phyloP scores from a whole-genome alignment of 2,329 filamentous ascomycete species.

The Pestalotiopsis sp. region DNA sequence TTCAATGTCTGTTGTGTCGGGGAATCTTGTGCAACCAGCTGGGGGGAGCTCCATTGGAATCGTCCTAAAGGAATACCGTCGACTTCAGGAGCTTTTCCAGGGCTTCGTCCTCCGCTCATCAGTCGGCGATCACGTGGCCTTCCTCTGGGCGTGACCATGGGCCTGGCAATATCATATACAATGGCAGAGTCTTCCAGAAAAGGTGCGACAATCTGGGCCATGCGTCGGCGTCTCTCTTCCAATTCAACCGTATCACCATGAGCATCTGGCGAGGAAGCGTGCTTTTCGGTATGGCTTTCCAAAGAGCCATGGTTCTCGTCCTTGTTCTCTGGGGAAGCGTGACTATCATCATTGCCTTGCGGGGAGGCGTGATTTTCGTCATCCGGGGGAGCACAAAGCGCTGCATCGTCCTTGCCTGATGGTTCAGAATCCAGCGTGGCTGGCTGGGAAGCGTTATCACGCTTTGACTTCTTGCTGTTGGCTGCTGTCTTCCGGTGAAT shows the following conservation, averaged over 20 bases:
- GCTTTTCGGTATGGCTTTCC: not conserved
- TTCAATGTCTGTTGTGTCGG: constrained; percentile 5
- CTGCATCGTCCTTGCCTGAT: not conserved
- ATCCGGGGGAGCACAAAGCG: not conserved
- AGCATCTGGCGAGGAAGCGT: not conserved
- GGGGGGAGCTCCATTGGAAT: not conserved
- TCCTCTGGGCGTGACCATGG: not conserved
- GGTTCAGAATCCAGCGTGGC: not conserved
- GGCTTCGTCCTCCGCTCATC: not conserved
- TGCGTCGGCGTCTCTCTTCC: not conserved
- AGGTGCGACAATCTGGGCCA: not conserved
- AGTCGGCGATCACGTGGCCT: not conserved
- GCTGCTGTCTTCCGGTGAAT: not conserved
- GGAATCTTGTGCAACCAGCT: not conserved
- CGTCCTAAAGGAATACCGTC: not conserved
- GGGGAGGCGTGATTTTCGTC: not conserved
- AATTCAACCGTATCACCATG: not conserved
- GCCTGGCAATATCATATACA: not conserved
- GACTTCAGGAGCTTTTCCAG: not conserved
- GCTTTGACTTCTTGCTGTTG: not conserved
- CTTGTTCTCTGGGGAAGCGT: not conserved
- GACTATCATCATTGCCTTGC: not conserved
- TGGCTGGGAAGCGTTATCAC: not conserved
- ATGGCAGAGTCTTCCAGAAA: not conserved
- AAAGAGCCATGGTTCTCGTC: not conserved